Percentiles rank a stretch among this genome's conserved stretches.
These are phyloP conservation scores for Hygrophila difformis DNA, from an alignment of 257 asterid species.

Conservation along the genomic window DNA sequence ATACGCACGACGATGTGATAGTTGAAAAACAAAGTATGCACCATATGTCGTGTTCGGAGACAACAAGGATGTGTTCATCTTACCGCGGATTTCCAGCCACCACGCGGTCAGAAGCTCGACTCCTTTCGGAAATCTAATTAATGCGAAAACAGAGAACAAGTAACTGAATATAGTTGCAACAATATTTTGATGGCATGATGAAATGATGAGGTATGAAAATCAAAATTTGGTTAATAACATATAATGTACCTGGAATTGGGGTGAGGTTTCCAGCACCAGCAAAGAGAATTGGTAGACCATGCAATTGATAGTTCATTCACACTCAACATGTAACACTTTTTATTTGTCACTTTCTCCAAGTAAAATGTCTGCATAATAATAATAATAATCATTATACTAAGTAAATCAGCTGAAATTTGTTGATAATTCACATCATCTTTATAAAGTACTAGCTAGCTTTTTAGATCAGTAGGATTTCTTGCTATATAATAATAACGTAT, in stretches of 20 bases:
- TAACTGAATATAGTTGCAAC: too few species aligned
- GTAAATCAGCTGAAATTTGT: too few species aligned
- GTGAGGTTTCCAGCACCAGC: conserved; percentile 71
- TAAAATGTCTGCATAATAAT: conserved; percentile 35
- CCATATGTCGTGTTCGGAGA: conserved; percentile 51
- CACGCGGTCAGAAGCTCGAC: conserved; percentile 29
- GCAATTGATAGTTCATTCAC: conserved; percentile 56
- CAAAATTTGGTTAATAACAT: background rate
- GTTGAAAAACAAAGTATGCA: conserved; percentile 45
- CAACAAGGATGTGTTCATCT: conserved; percentile 29
- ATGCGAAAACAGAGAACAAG: background rate
- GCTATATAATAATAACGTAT: too few species aligned
- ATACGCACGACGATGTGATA: conserved; percentile 48
- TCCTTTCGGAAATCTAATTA: conserved; percentile 19
- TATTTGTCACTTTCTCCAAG: conserved; percentile 36
- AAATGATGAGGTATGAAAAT: too few species aligned
- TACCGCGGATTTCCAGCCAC: conserved; percentile 50
- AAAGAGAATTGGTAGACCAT: conserved; percentile 43
- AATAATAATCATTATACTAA: too few species aligned
- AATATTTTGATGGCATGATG: too few species aligned
- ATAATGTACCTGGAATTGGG: conserved; percentile 21
- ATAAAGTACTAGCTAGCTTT: too few species aligned
- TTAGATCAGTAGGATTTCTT: too few species aligned
- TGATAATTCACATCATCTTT: too few species aligned
- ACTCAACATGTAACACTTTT: conserved; percentile 57